A percentile compares a stretch with the other conserved stretches of the same genome.
phyloP scores from a whole-genome alignment of 1,284 basidiomycete species.

The Apiotrichum veenhuisii region DNA sequence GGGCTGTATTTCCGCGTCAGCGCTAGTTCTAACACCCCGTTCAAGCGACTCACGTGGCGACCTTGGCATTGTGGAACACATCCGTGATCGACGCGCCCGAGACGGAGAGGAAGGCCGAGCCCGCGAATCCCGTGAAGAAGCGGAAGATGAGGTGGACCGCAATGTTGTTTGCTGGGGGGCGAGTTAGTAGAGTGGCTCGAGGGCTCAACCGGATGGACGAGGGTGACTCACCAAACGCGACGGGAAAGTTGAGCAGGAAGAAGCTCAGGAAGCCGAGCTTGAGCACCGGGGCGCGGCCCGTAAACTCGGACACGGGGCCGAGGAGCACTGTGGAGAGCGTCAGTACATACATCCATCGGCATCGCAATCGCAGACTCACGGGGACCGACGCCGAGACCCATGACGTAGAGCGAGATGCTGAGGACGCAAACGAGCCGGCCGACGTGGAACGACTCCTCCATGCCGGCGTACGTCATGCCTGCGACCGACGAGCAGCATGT shows the following conservation, averaged over 20 bases:
- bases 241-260: conserved; percentile 58
- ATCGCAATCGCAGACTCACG: conserved; percentile 20
- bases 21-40: no score
- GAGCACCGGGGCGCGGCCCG: conserved; percentile 53
- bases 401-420: conserved; percentile 63
- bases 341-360: not conserved
- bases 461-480: conserved; percentile 61
- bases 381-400: conserved; percentile 56
- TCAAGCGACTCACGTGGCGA: conserved; percentile 67
- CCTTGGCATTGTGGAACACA: conserved; percentile 61
- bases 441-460: conserved; percentile 61
- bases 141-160: conserved; percentile 63
- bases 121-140: conserved; percentile 63
- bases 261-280: conserved; percentile 31
- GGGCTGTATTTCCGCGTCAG: conserved; percentile 53
- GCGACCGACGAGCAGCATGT: conserved; percentile 70
- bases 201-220: no score
- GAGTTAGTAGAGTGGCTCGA: no score
- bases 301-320: conserved; percentile 58
- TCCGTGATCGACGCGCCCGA: conserved; percentile 76
- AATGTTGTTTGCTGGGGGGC: conserved; percentile 28
- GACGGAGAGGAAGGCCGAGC: conserved; percentile 72
- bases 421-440: conserved; percentile 67
- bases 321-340: conserved; percentile 49
- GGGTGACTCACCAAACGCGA: conserved; percentile 55